Evolutionary conservation across 306 rosid species (phyloP).

Genomic region (Vigna unguiculata): DNA sequence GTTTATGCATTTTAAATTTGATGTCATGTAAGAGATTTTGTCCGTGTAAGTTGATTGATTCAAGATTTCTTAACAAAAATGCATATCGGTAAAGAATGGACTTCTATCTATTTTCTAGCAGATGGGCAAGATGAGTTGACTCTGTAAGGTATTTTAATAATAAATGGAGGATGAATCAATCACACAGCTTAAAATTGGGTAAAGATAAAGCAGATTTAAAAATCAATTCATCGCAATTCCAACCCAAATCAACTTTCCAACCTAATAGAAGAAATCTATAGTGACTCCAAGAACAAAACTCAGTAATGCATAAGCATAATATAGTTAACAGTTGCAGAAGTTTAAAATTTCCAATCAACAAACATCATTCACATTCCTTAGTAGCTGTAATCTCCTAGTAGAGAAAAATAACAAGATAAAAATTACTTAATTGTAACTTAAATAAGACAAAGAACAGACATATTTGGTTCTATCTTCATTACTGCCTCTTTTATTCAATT

Average conservation of each 20-base stretch:
- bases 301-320: constrained; percentile 5
- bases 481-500: not conserved
- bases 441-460: too few relatives aligned
- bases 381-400: too few relatives aligned
- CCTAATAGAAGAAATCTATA: not conserved
- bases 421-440: too few relatives aligned
- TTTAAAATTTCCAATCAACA: too few relatives aligned
- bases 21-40: not conserved
- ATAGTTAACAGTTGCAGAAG: too few relatives aligned
- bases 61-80: not conserved
- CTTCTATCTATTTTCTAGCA: not conserved
- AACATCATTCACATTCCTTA: too few relatives aligned
- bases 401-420: too few relatives aligned
- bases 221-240: not conserved
- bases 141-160: too few relatives aligned
- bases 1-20: too few relatives aligned
- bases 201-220: not conserved
- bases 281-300: not conserved
- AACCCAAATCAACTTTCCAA: constrained; percentile 18
- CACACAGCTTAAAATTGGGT: not conserved
- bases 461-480: not conserved
- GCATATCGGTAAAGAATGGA: not conserved
- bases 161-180: too few relatives aligned
- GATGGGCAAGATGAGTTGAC: not conserved
- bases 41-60: not conserved